Base-by-base conservation (phyloP, 2,329 filamentous ascomycete genomes). In the Helminthosporium solani region DNA sequence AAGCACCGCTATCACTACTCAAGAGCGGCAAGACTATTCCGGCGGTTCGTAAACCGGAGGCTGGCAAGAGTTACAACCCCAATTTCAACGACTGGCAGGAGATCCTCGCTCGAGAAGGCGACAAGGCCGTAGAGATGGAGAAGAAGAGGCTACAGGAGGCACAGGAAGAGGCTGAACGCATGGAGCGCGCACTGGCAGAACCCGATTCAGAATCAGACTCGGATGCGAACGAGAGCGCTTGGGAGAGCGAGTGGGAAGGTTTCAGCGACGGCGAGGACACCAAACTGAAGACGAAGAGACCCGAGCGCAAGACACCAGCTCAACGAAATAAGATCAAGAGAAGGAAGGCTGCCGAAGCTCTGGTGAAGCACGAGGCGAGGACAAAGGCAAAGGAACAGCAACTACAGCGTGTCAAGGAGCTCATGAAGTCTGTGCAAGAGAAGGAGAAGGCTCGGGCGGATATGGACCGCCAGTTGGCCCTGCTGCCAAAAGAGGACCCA, bases 11-110 rank as follows among this genome's bases (percentile, higher is more conserved):
- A 42, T 90, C 91, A 3, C 79, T 97, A 23, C 81, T 88, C n/a
- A 87, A 86, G 34, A 89, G 79, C 63, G 91, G 90, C 30, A 95
- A 92, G 68, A 71, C 80, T 0, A 77, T 95, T 7, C 87, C 89
- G 1, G 85, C 90, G 2, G 87, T 99, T 0, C 78, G 80, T 50
- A 87, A 84, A 62, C 94, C 94, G 1, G 80, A 84, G 6, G 89
- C 86, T 14, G 90, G 89, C 48, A 89, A 86, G 70, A 95, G 89
- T 60, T 99, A 99, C 75, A 99, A 99, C 68, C 94, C 94, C 0
- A 76, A 82, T 5, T 95, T 95, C 58, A 80, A 83, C 53, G 90
- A 96, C 53, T 99, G 95, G 79, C 86, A 91, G 59, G 78, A 82
- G 7, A 81, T 92, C 14, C 75, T 96, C 35, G 78, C 81, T 16